Conservation (phyloP, 139 green algal genomes). For the Chlamydomonas asymmetrica region DNA sequence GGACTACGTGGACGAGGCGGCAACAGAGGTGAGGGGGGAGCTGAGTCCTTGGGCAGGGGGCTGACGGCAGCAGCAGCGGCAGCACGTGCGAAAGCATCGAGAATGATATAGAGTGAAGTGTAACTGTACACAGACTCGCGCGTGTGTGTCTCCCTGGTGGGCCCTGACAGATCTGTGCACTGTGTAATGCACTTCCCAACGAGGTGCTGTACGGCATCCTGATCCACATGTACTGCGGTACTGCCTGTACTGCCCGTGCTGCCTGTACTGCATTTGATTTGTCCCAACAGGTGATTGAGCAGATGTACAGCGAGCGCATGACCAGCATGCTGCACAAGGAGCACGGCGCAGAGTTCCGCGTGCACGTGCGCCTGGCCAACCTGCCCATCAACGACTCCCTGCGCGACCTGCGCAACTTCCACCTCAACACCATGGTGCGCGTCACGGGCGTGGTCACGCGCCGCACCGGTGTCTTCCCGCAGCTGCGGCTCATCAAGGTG, state of each 20-base stretch:
- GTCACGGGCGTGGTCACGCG: slow-evolving; percentile 92
- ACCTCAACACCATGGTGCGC: slow-evolving; percentile 89
- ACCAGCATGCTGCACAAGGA: slow-evolving; percentile 46
- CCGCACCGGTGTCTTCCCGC: slow-evolving; percentile 95
- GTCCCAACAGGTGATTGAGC: slow-evolving; percentile 47
- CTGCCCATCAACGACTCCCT: slow-evolving; percentile 91
- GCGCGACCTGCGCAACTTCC: slow-evolving; percentile 84
- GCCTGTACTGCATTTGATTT: too few relatives aligned
- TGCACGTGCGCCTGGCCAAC: slow-evolving; percentile 88
- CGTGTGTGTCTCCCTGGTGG: too few relatives aligned
- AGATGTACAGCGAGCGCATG: slow-evolving; percentile 45
- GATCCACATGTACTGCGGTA: too few relatives aligned
- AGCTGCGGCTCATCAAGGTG: slow-evolving; percentile 90
- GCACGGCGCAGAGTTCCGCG: slow-evolving; percentile 45
- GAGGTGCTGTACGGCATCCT: too few relatives aligned
- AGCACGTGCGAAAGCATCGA: too few relatives aligned
- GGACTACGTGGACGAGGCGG: slow-evolving; percentile 34
- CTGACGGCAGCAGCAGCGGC: too few relatives aligned
- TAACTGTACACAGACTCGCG: too few relatives aligned
- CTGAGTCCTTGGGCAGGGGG: too few relatives aligned
- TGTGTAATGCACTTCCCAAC: too few relatives aligned
- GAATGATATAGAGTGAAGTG: too few relatives aligned
- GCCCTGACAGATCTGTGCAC: too few relatives aligned
- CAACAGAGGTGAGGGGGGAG: slow-evolving; percentile 20
- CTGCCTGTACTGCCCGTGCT: too few relatives aligned